Conservation (phyloP, 192 early-diverging fungal species). For the Coemansia sp. region DNA sequence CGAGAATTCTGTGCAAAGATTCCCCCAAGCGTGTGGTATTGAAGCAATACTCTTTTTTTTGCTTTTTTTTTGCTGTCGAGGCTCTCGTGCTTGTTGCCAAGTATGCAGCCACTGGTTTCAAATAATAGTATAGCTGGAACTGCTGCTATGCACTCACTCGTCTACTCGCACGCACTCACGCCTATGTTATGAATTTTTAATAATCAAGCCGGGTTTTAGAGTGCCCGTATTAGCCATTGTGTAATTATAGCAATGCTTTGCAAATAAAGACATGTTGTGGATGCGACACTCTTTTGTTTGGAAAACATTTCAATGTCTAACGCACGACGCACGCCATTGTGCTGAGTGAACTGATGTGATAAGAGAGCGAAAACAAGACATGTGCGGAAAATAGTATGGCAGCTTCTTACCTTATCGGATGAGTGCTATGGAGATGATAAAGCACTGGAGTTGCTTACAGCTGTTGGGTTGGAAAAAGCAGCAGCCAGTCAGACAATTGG, state of each 20-base stretch:
- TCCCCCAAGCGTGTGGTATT: too few species aligned
- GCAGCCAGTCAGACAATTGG: neutral
- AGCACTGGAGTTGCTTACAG: neutral
- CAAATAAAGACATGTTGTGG: neutral
- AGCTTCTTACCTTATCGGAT: conserved; percentile 5
- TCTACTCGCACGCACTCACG: neutral
- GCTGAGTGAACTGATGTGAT: neutral
- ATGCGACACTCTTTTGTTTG: neutral
- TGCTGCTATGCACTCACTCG: conserved; percentile 3
- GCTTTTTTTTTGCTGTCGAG: neutral
- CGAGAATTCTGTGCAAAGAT: too few species aligned
- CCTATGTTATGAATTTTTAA: neutral
- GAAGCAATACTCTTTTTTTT: neutral
- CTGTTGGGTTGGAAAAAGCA: neutral
- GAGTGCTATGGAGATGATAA: neutral
- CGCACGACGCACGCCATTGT: neutral
- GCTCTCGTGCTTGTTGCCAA: neutral
- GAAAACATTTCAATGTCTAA: neutral
- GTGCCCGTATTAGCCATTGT: neutral
- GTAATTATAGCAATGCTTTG: neutral
- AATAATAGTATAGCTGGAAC: neutral
- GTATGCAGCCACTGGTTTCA: neutral
- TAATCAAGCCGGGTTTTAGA: neutral
- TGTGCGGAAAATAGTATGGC: neutral
- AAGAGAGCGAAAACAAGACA: neutral